phyloP scores from a whole-genome alignment of 345 rosid genomes.

The Linum usitatissimum region DNA sequence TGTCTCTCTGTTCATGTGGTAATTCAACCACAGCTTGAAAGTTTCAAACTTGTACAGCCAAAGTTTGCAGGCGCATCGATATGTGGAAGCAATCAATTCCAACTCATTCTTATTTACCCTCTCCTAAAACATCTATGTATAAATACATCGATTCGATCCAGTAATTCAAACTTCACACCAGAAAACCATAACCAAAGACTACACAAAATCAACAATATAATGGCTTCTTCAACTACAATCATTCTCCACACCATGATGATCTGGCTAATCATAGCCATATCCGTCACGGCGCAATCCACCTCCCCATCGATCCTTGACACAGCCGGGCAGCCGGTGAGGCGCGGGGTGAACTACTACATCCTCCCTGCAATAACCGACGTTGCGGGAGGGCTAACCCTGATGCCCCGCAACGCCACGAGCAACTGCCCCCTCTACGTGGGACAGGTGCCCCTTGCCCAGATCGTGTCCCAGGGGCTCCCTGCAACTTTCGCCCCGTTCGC shows the following conservation, averaged over 20 bases:
- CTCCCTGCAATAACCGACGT: conserved; percentile 9
- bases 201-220: no score
- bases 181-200: no score
- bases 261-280: conserved; percentile 10
- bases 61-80: no score
- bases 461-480: conserved; percentile 4
- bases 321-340: conserved; percentile 11
- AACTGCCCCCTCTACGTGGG: conserved; percentile 17
- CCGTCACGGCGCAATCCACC: neutral
- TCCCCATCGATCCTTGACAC: conserved; percentile 13
- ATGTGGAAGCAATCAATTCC: no score
- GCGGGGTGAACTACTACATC: conserved; percentile 16
- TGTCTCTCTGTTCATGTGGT: no score
- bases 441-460: neutral
- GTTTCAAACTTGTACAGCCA: no score
- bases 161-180: no score
- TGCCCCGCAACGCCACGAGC: conserved; percentile 1
- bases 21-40: no score
- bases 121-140: no score
- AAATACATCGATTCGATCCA: no score
- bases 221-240: no score
- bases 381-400: conserved; percentile 16
- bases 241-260: neutral
- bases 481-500: conserved; percentile 13
- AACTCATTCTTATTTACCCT: no score